These are phyloP conservation scores for Xylariaceae sp. DNA, from an alignment of 2,329 filamentous ascomycete species.

Conservation along the genomic window DNA sequence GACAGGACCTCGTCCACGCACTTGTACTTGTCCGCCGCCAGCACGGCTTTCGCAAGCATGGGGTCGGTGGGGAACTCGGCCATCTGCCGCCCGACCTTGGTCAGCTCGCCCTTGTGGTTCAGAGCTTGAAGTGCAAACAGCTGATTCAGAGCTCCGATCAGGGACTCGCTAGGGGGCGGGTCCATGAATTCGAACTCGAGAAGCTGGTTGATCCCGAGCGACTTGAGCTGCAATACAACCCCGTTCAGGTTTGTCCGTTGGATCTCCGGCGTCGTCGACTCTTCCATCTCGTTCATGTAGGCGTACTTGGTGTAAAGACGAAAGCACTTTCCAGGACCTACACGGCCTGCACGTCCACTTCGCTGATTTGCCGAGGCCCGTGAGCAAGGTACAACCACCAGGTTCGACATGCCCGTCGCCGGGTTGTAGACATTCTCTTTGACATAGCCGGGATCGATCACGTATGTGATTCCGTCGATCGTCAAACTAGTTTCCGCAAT, in stretches of 20 bases:
- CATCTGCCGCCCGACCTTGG: constrained; percentile 89
- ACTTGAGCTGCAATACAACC: constrained; percentile 81
- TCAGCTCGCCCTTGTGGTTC: constrained; percentile 82
- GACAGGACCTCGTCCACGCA: constrained; percentile 90
- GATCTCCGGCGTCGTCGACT: constrained; percentile 88
- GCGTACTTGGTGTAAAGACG: constrained; percentile 89
- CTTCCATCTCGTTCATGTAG: constrained; percentile 91
- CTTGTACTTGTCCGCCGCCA: constrained; percentile 83
- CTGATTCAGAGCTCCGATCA: constrained; percentile 84
- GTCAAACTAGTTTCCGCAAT: constrained; percentile 95
- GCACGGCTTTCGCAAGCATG: constrained; percentile 82
- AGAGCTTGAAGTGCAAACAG: constrained; percentile 86
- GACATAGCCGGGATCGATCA: constrained; percentile 91
- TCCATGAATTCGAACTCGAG: constrained; percentile 97
- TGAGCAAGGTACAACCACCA: constrained; percentile 87
- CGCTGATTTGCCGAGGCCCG: constrained; percentile 89
- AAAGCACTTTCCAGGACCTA: constrained; percentile 89
- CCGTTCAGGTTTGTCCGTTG: constrained; percentile 82
- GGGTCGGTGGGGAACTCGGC: constrained; percentile 91
- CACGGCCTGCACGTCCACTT: constrained; percentile 86
- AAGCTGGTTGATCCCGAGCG: constrained; percentile 84
- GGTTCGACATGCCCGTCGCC: constrained; percentile 82
- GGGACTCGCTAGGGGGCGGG: constrained; percentile 79
- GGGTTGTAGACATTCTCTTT: constrained; percentile 95
- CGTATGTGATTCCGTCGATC: constrained; percentile 92